Base-by-base conservation (phyloP, 306 rosid species). In the Acmispon strigosus region DNA sequence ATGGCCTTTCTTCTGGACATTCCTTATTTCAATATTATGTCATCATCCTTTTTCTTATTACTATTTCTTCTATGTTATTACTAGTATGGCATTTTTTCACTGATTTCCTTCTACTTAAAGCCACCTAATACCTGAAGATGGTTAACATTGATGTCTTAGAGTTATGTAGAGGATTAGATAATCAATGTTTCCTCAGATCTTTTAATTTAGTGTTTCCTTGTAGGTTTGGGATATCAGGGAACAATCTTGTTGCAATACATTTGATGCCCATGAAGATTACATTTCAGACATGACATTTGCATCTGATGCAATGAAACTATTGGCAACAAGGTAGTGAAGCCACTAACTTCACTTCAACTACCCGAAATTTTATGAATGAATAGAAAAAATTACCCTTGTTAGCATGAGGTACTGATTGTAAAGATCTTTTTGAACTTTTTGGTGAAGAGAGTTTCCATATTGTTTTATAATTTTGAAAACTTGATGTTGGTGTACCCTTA, bases 171-270 rank as follows among this genome's bases (percentile, higher is more conserved):
- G 49, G 48, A 29, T 49, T 19, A 24, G 66, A 8, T 8, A 24
- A 13, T 36, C 4, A n/a, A 20, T 37, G 10, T 48, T 79, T 50
- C 20, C 69, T 62, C 53, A 11, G 49, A 71, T 12, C 41, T 61
- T 62, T 61, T 82, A 13, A 57, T 64, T 44, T 63, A 16, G 13
- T 59, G 20, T 42, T 51, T 42, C 20, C 18, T 55, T 51, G 52
- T 76, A 91, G 96, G 96, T 93, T 32, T 93, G 98, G 97, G 98
- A 90, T 81, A 93, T 91, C 29, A 90, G 96, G 60, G 88, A 86
- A 62, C 93, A 86, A 14, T 75, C 96, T 76, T 90, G 98, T 76
- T 75, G 89, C 86, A 84, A 84, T 77, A 16, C 96, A 53, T 93
- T 90, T 76, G 68, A 84, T 17, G 90, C 73, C 70, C 98, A 93